Base-by-base conservation (phyloP, 768 basidiomycete species). In the Pleurotus platypus region DNA sequence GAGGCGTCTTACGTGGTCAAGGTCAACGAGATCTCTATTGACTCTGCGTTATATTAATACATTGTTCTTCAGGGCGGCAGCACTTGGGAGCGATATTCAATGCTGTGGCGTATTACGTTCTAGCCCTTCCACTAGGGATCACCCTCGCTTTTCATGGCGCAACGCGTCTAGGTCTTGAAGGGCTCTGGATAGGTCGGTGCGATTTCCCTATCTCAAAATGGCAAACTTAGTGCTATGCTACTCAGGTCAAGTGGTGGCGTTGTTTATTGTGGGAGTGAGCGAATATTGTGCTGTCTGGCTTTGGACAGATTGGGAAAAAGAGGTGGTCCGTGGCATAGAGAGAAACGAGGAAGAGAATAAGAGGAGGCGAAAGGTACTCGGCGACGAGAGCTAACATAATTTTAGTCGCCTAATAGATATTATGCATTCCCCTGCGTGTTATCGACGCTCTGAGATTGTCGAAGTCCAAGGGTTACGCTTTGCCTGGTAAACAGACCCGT, bases 101-200 rank as follows among this genome's bases (percentile, higher is more conserved):
- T 65, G 65, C 87, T 22, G 69, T 88, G 13, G 87, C 88, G 1
- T 93, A 93, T 70, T 94, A 93, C 63, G 69, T 85, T 37, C 71
- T 92, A 68, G 89, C 91, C 24, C 80, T 93, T 24, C 91, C 92
- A 0, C 74, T 91, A 57, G 92, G 90, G 6, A 75, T 92, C 49
- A 85, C 80, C 61, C 79, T 94, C 11, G 78, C 89, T 4, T 92
- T 92, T 69, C 75, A 76, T 62, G 62, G 65, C 3, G 64, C 68
- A 16, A 74, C 74, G 57, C 38, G 63, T 40, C 65, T 75, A 16
- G 85, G 78, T 1, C 76, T 94, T 13, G 72, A 78, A 47, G 93
- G 93, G 12, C 76, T 95, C 9, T 95, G 93, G 93, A 80, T 89
- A 49, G 93, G 92, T 67, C 65, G 72, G 57, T 69, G 1, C 13